Evolutionary conservation across 768 basidiomycete genomes (phyloP), one percentile per base, ranked within the genome.

Genomic region (Calocybe indica): DNA sequence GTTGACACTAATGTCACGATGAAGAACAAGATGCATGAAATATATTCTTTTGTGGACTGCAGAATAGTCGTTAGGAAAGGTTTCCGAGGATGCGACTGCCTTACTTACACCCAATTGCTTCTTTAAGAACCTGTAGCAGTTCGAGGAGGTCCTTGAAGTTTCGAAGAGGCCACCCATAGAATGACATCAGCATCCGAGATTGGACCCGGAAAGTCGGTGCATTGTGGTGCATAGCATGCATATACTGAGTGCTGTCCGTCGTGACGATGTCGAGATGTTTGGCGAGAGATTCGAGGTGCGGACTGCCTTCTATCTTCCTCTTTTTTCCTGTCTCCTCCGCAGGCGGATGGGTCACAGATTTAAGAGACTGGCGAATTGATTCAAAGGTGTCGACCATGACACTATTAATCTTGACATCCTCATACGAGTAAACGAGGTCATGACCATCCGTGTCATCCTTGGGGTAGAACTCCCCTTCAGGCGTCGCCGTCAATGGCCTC

Each of bases 1-100:
- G 7, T 40, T 35, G 13, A 41, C 14, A 33, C 46, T 48, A 35
- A 48, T 40, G 33, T 48, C 46, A 2, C 46, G 46, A 29, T 48
- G 46, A 2, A 48, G 39, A 7, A 32, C 36, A 22, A 15, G 13
- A 10, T 43, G 12, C 4, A 10, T 14, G 22, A 48, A 48, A 29
- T 41, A 48, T 6, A 48, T 30, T 3, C 2, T 31, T 13, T 33
- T 22, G 33, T 40, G 46, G 13, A 40, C 46, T 48, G 6, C 11
- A 3, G 3, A 33, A 37, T 4, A 4, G 22, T 22, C 2, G n/a
- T 10, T 30, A 6, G 39, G 4, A 32, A 14, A 6, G n/a, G n/a
- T n/a, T n/a, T n/a, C n/a, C n/a, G n/a, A n/a, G n/a, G n/a, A n/a
- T n/a, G n/a, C n/a, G n/a, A n/a, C n/a, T n/a, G n/a, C n/a, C n/a